Evolutionary conservation across 495 filamentous ascomycete genomes (phyloP).

Genomic region (Penicillium psychrofluorescens): DNA sequence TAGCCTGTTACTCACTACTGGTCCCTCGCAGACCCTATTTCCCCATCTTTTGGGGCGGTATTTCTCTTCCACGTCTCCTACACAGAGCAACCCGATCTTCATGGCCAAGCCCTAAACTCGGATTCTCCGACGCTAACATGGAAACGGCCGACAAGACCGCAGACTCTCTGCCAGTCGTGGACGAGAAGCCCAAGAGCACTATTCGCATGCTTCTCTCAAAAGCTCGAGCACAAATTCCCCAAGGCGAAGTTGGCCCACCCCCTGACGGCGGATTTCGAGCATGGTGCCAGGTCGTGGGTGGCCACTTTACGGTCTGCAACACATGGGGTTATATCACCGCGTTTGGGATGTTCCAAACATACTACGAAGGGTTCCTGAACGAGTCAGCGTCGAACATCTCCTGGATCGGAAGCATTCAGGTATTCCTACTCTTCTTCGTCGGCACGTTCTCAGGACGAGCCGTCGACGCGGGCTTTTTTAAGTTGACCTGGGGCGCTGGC

Average conservation of each 20-base stretch:
- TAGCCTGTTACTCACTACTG: too few relatives aligned
- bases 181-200: too few relatives aligned
- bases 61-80: too few relatives aligned
- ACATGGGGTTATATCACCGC: slow-evolving; percentile 74
- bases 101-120: too few relatives aligned
- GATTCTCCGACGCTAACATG: too few relatives aligned
- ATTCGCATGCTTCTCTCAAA: too few relatives aligned
- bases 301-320: slow-evolving; percentile 59
- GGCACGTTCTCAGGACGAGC: slow-evolving; percentile 61
- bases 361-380: slow-evolving; percentile 50
- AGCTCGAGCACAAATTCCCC: too few relatives aligned
- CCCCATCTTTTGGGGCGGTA: too few relatives aligned
- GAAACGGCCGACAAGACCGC: too few relatives aligned
- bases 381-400: slow-evolving; percentile 59
- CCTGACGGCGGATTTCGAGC: slow-evolving; percentile 53
- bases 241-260: slow-evolving; percentile 28
- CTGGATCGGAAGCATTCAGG: slow-evolving; percentile 69
- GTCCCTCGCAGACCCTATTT: too few relatives aligned
- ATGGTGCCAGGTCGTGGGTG: slow-evolving; percentile 61
- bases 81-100: too few relatives aligned
- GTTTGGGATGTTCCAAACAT: slow-evolving; percentile 75
- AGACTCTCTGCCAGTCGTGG: too few relatives aligned
- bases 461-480: slow-evolving; percentile 65
- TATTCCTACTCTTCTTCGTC: slow-evolving; percentile 67
- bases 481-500: slow-evolving; percentile 46